phyloP scores from a whole-genome alignment of 75 land plant species.

The Larix kaempferi region DNA sequence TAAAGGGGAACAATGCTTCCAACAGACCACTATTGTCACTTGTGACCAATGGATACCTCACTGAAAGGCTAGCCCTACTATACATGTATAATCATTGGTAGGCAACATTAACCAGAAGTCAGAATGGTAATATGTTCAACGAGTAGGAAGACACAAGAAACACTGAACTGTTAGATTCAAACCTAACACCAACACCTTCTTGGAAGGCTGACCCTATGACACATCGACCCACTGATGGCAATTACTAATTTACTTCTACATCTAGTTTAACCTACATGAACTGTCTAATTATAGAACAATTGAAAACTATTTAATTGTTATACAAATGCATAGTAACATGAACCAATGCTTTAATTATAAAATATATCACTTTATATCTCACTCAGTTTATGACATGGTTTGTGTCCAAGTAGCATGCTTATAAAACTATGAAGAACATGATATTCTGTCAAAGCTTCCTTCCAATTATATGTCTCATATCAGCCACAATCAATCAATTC shows the following conservation, averaged over 20 bases:
- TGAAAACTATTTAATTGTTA: not conserved
- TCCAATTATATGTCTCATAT: not conserved
- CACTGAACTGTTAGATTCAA: not conserved
- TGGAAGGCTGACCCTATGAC: not conserved
- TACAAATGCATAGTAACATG: not conserved
- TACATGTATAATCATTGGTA: no score
- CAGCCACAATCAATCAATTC: not conserved
- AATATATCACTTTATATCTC: not conserved
- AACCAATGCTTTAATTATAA: not conserved
- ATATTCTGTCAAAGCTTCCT: not conserved
- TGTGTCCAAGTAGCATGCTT: not conserved
- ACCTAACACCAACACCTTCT: not conserved
- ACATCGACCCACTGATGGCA: not conserved
- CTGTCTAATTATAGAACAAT: not conserved
- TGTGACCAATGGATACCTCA: no score
- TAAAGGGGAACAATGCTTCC: no score
- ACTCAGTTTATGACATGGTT: not conserved
- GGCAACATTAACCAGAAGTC: no score
- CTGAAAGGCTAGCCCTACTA: no score
- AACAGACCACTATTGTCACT: no score
- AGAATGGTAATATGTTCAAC: not conserved
- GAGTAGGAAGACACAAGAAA: not conserved
- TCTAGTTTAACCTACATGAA: not conserved
- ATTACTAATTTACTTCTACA: not conserved
- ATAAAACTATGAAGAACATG: not conserved